These are phyloP conservation scores for Zymoseptoria tritici DNA, from an alignment of 2,329 filamentous ascomycete genomes.

Conservation along the genomic window DNA sequence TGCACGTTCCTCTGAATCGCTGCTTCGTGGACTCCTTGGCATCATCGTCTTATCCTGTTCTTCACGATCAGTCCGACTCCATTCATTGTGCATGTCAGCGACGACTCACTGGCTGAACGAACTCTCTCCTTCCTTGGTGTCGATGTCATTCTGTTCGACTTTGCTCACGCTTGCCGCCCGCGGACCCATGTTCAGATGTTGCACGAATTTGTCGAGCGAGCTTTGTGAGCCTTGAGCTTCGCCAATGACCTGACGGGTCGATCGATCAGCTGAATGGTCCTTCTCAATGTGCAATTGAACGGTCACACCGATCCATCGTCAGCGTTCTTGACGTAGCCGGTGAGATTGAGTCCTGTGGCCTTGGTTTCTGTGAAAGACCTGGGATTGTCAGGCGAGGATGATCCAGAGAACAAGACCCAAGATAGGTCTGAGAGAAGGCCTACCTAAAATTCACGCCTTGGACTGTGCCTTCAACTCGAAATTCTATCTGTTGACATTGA, in stretches of 20 bases:
- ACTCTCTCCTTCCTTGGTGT: slow-evolving; percentile 58
- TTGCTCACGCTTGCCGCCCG: slow-evolving; percentile 63
- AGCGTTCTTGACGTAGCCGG: slow-evolving; percentile 41
- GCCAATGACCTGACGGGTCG: slow-evolving; percentile 62
- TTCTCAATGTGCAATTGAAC: not conserved
- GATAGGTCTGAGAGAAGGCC: not conserved
- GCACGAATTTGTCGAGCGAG: slow-evolving; percentile 60
- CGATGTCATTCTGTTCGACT: slow-evolving; percentile 62
- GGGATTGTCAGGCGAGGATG: not conserved
- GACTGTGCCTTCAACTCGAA: slow-evolving; percentile 41
- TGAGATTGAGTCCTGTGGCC: slow-evolving; percentile 37
- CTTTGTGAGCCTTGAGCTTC: slow-evolving; percentile 73
- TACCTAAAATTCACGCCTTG: slow-evolving; percentile 48
- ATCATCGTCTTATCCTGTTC: slow-evolving; percentile 1
- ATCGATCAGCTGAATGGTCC: not conserved
- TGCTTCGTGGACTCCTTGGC: not conserved
- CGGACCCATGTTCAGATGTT: slow-evolving; percentile 69
- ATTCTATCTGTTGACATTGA: slow-evolving; percentile 35
- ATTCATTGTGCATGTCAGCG: not conserved
- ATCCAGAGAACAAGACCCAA: not conserved
- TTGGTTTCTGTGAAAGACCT: slow-evolving; percentile 38
- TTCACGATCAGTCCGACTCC: not conserved
- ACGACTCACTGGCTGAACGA: slow-evolving; percentile 44
- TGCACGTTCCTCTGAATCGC: too few species aligned
- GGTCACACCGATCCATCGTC: slow-evolving; percentile 37